Base-by-base conservation (phyloP, 441 rosid species). In the Brassica balearica region DNA sequence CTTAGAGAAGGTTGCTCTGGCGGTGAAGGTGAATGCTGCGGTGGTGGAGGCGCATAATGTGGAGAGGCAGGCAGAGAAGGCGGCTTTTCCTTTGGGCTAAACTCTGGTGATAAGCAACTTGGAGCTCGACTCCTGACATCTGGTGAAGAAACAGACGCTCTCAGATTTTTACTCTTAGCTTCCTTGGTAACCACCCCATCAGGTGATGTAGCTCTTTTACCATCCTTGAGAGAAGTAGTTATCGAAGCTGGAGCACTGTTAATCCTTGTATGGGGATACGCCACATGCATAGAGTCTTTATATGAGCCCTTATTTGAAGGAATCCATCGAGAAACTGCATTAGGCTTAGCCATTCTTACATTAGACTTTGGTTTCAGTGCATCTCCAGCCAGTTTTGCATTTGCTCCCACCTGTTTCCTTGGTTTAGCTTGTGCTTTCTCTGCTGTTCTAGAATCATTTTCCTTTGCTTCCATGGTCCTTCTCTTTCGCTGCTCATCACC, bases 271-370 rank as follows among this genome's bases (percentile, higher is more conserved):
- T 93, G 96, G 1, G 97, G 97, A 83, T 89, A 89, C 22, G 91
- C 83, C 73, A 90, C 93, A 73, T 87, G 94, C 94, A 90, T 88
- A 34, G 97, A 92, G 85, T 87, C 89, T 56, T 84, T 80, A 70
- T 86, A 89, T 46, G 95, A 89, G 62, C 93, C 98, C 83, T 89
- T 96, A 85, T 90, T 91, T 15, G 97, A 78, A 34, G 98, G 93
- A 77, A 94, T 85, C 99, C 98, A 94, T 74, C 94, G 88, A 74
- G 95, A 91, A 32, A 85, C 85, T 22, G 86, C 77, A 80, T 78
- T 90, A 73, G 97, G 91, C 89, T 88, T 93, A 69, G 94, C 90
- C 81, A 80, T 85, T 77, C 92, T 94, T 67, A 81, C 88, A 69
- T 82, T 82, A 68, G 83, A 77, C 87, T 91, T 93, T 20, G 84